A percentile compares a stretch with the other conserved stretches of the same genome.
phyloP scores from a whole-genome alignment of 495 filamentous ascomycete genomes.

The Hypoxylon fragiforme region DNA sequence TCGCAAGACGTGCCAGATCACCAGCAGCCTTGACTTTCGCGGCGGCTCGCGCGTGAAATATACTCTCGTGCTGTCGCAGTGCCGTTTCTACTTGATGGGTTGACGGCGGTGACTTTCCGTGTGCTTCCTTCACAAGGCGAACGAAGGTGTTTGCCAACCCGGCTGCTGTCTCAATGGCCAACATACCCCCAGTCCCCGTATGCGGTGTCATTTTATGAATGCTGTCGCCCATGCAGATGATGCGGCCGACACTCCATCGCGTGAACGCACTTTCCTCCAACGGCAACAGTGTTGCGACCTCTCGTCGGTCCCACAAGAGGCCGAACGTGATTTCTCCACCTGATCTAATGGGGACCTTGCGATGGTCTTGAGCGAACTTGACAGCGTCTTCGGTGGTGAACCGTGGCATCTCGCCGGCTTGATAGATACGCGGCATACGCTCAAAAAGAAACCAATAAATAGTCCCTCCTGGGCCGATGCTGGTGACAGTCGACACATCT shows the following conservation, averaged over 20 bases:
- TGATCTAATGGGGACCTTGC: conserved; percentile 26
- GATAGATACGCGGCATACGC: conserved; percentile 27
- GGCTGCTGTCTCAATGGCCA: conserved; percentile 44
- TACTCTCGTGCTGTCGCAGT: too few species aligned
- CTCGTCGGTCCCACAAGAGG: conserved; percentile 33
- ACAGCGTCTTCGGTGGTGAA: conserved; percentile 40
- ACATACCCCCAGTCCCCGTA: conserved; percentile 45
- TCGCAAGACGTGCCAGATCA: too few species aligned
- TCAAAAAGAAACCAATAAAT: conserved; percentile 45
- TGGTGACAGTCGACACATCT: conserved; percentile 32
- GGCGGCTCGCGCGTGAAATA: too few species aligned
- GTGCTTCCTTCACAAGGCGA: too few species aligned
- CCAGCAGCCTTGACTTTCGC: too few species aligned
- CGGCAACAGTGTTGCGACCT: conserved; percentile 19
- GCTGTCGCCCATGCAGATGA: conserved; percentile 42
- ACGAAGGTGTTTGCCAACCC: conserved; percentile 37
- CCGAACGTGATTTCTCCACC: conserved; percentile 34
- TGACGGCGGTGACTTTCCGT: too few species aligned
- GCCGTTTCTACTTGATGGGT: too few species aligned
- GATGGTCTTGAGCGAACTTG: conserved; percentile 29
- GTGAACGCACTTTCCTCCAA: conserved; percentile 43
- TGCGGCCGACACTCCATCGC: conserved; percentile 37
- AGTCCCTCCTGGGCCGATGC: conserved; percentile 25
- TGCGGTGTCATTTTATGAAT: conserved; percentile 44
- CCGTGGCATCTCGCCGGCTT: conserved; percentile 25